Conservation (phyloP, 108 stramenopile genomes). For the Skeletonema costatum region DNA sequence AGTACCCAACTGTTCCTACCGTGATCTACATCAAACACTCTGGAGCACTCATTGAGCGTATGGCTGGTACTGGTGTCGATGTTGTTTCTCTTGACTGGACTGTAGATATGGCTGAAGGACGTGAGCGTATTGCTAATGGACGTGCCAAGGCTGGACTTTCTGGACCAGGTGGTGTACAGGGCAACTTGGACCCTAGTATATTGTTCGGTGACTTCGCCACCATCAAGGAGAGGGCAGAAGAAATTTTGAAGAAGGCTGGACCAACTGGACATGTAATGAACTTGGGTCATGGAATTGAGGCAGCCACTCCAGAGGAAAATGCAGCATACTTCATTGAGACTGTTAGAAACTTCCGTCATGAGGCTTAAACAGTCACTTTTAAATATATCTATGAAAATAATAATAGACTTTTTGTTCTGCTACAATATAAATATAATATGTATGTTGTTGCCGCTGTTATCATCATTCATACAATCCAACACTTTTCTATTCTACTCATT, state of each 20-base stretch:
- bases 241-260: slow-evolving; percentile 92
- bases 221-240: slow-evolving; percentile 93
- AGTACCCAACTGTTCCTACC: slow-evolving; percentile 92
- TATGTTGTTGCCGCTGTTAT: not conserved
- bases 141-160: slow-evolving; percentile 70
- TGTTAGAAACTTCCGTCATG: slow-evolving; percentile 91
- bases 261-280: slow-evolving; percentile 96
- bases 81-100: slow-evolving; percentile 98
- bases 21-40: slow-evolving; percentile 94
- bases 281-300: slow-evolving; percentile 98
- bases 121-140: slow-evolving; percentile 76
- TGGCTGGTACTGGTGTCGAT: slow-evolving; percentile 95
- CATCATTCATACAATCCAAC: slow-evolving; percentile 25
- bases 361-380: slow-evolving; percentile 24
- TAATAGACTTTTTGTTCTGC: not conserved
- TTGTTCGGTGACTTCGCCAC: slow-evolving; percentile 88
- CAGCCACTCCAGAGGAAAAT: slow-evolving; percentile 94
- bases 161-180: slow-evolving; percentile 87
- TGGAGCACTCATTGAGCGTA: slow-evolving; percentile 86
- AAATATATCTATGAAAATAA: not conserved
- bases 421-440: not conserved
- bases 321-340: slow-evolving; percentile 96
- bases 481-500: slow-evolving; percentile 50
- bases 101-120: slow-evolving; percentile 95
- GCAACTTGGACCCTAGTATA: slow-evolving; percentile 96